These are phyloP conservation scores for Athelia sp. DNA, from an alignment of 1,284 basidiomycete species.

Conservation along the genomic window DNA sequence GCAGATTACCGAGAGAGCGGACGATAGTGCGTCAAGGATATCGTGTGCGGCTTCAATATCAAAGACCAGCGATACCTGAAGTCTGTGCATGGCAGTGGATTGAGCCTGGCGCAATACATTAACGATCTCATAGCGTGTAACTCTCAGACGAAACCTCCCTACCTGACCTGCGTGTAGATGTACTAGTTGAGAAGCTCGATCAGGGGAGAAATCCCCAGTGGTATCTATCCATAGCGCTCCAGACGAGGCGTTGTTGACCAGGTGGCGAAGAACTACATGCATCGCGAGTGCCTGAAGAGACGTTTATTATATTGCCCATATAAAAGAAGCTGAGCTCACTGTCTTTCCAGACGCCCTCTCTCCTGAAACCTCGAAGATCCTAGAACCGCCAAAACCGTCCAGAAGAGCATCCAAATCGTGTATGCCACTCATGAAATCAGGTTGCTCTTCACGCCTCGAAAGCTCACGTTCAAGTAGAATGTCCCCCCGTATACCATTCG, in stretches of 20 bases:
- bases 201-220: constrained; percentile 57
- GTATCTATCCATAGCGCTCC: constrained; percentile 68
- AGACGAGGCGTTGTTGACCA: constrained; percentile 31
- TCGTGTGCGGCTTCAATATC: constrained; percentile 48
- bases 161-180: constrained; percentile 28
- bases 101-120: constrained; percentile 12
- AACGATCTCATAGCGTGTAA: too few species aligned
- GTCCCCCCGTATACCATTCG: constrained; percentile 34
- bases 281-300: constrained; percentile 47
- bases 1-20: constrained; percentile 25
- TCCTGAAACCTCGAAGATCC: constrained; percentile 63
- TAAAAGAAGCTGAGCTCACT: constrained; percentile 33
- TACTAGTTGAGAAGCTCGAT: constrained; percentile 38
- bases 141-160: too few species aligned
- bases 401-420: constrained; percentile 45
- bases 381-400: constrained; percentile 39
- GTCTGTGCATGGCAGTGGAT: constrained; percentile 26
- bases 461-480: constrained; percentile 26
- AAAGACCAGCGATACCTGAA: constrained; percentile 54
- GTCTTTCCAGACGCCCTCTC: constrained; percentile 59
- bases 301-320: constrained; percentile 3
- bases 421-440: constrained; percentile 33
- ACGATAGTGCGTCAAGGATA: constrained; percentile 40
- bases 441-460: constrained; percentile 18
- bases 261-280: constrained; percentile 50